Base-by-base conservation (phyloP, 148 eudicot species). In the Chenopodium quinoa region DNA sequence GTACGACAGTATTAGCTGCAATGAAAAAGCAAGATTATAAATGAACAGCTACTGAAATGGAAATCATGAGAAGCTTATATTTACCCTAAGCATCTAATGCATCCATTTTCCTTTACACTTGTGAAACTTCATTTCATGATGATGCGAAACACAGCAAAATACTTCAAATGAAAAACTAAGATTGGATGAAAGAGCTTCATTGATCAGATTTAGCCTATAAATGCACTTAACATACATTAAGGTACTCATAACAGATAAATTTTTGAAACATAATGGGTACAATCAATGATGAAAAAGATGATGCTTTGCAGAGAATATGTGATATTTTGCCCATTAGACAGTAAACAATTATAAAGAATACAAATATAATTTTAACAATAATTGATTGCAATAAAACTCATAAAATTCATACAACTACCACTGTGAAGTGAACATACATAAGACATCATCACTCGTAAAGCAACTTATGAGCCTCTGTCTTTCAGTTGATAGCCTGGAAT, bases 401-500 rank as follows among this genome's bases (percentile, higher is more conserved):
- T 10, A 29, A 44, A 66, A 48, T 75, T 71, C 19, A 82, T 40
- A 82, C 37, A 82, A 70, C 19, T 73, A 44, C 72, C 54, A 50
- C 12, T 71, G 71, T 44, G 40, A 63, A 84, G 48, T 79, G 73
- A 81, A 90, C 99, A 78, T 92, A 96, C 98, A 96, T 70, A 96
- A 86, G 80, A 96, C 89, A 84, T 96, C 99, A 83, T 83, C 85
- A 64, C 79, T 50, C 48, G 89, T 85, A 87, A 96, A 96, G 88
- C 86, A 88, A 82, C 83, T 88, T 47, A 91, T 67, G 84, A 96
- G 97, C 90, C 94, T 92, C 85, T 92, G 98, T 84, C 99, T 91
- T 82, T 96, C 98, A 52, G 97, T 96, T 84, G 88, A 91, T 78
- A 93, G 88, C 89, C 91, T 92, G 81, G 97, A 92, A 84, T 91